Evolutionary conservation across 208 protist species (phyloP).

Genomic region (Phytomonas sp.): DNA sequence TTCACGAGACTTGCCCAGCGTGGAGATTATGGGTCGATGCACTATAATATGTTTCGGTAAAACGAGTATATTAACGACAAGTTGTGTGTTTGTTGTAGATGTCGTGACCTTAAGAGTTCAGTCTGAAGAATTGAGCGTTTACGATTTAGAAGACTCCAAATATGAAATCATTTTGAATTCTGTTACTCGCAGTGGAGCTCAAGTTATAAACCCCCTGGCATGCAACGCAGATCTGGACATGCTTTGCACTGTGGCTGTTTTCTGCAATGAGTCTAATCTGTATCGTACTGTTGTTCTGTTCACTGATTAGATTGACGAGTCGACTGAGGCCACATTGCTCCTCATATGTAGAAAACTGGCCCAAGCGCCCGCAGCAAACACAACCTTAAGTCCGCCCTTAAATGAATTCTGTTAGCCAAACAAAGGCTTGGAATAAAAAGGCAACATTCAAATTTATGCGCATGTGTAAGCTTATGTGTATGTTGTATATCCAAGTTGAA

Average conservation of each 20-base stretch:
- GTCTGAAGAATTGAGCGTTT: slow-evolving; percentile 13
- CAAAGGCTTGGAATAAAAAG: slow-evolving; percentile 35
- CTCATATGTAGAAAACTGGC: slow-evolving; percentile 90
- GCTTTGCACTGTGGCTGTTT: slow-evolving; percentile 40
- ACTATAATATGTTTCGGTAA: slow-evolving; percentile 99
- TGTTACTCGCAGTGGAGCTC: slow-evolving; percentile 14
- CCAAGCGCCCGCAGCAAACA: slow-evolving; percentile 4
- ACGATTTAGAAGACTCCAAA: slow-evolving; percentile 44
- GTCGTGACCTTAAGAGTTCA: slow-evolving; percentile 31
- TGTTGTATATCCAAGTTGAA: slow-evolving; percentile 29
- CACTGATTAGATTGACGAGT: slow-evolving; percentile 72
- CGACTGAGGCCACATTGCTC: slow-evolving; percentile 87
- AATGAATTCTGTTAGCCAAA: slow-evolving; percentile 22
- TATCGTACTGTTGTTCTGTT: slow-evolving; percentile 17
- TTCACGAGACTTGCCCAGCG: slow-evolving; percentile 92
- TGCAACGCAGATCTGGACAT: slow-evolving; percentile 31
- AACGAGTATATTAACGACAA: slow-evolving; percentile 98
- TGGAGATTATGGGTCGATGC: slow-evolving; percentile 97
- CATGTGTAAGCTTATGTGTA: slow-evolving; percentile 93
- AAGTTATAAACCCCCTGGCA: not conserved
- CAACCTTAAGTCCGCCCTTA: slow-evolving; percentile 9
- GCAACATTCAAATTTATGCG: slow-evolving; percentile 93
- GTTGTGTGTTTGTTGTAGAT: slow-evolving; percentile 94
- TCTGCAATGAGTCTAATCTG: slow-evolving; percentile 82
- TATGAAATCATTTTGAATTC: slow-evolving; percentile 33